These are phyloP conservation scores for Phytophthora constricta DNA, from an alignment of 352 stramenopile species.

Conservation along the genomic window DNA sequence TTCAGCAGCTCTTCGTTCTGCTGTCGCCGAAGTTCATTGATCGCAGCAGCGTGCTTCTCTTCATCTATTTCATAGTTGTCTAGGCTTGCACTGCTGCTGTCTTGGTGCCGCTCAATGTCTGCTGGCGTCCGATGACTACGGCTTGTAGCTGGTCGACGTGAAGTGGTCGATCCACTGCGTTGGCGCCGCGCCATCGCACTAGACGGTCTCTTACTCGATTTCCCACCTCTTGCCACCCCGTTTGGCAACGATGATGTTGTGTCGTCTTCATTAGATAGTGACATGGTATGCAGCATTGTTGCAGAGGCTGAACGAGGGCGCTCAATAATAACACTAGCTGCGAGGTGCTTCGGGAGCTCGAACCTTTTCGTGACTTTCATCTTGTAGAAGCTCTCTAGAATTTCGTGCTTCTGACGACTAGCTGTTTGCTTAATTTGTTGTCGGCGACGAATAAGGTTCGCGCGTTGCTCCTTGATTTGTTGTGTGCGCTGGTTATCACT, in stretches of 20 bases:
- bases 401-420: conserved; percentile 66
- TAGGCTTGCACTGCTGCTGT: conserved; percentile 20
- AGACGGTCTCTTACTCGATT: conserved; percentile 24
- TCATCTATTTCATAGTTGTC: conserved; percentile 24
- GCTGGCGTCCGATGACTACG: conserved; percentile 9
- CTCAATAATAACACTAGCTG: conserved; percentile 27
- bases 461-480: conserved; percentile 64
- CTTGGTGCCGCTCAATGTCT: conserved; percentile 13
- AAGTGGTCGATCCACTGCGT: conserved; percentile 18
- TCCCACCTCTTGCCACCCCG: neutral
- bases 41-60: conserved; percentile 30
- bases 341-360: conserved; percentile 62
- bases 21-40: conserved; percentile 60
- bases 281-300: conserved; percentile 38
- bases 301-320: conserved; percentile 50
- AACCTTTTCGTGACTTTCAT: conserved; percentile 88
- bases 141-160: conserved; percentile 22
- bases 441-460: conserved; percentile 57
- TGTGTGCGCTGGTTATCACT: conserved; percentile 63
- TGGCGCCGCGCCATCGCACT: conserved; percentile 44
- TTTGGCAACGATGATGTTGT: conserved; percentile 1
- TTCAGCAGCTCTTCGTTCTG: conserved; percentile 80
- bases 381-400: conserved; percentile 83
- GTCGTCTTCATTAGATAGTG: conserved; percentile 28
- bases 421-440: conserved; percentile 75